Base-by-base conservation (phyloP, 768 basidiomycete species). In the Pleurotus tuoliensis region DNA sequence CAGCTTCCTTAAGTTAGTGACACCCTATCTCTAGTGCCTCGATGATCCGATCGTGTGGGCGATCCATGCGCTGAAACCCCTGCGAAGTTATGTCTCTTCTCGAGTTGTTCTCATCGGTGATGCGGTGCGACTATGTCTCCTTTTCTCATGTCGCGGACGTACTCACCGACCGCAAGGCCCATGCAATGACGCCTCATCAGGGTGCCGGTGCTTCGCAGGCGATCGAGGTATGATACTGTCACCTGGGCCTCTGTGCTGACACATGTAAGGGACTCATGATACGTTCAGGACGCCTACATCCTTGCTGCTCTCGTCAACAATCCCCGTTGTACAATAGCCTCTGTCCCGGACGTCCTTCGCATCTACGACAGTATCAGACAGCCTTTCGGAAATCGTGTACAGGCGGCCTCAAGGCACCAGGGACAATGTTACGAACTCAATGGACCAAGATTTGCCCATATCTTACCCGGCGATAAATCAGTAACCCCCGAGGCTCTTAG, bases 21-120 rank as follows among this genome's bases (percentile, higher is more conserved):
- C 53, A 24, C 45, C 13, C 18, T 15, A 12, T 47, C 27, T 30
- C 24, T 56, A 77, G 76, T 71, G 69, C 54, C 62, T 73, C 18
- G 64, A 71, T 22, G 63, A 61, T 7, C 70, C 76, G 1, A 73
- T 67, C 15, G 71, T 68, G 61, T 82, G 80, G 78, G 73, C 73
- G 3, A 62, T 82, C 3, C 73, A 78, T 57, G 62, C 63, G 16
- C 59, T 83, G n/a, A 67, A 66, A 5, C 69, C 71, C 5, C 62
- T 83, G 12, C 69, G 73, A 0, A 65, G 66, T 5, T 81, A 71
- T 58, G 73, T 72, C 1, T 62, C 63, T 16, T 73, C 70, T 11
- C 65, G 67, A 3, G 74, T 82, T 3, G 76, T 73, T 5, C 65
- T 84, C 9, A 63, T 78, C 2, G 82, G 81, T 20, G 82, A 83